Evolutionary conservation across 2,329 filamentous ascomycete species (phyloP), one percentile per base, ranked within the genome.

Genomic region (Aspergillus sp.): DNA sequence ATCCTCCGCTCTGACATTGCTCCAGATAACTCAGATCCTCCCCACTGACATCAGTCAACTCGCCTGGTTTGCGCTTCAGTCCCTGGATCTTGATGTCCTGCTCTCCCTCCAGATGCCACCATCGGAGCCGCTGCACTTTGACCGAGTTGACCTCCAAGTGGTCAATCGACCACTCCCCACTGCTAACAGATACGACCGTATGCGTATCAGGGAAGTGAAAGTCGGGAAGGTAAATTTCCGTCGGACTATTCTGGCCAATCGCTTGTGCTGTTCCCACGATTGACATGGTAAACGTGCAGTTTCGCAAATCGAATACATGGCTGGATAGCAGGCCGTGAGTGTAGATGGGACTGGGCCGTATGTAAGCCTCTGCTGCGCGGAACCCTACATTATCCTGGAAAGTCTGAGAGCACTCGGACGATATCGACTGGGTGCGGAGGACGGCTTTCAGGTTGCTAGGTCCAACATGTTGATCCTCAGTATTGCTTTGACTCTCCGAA

Each of bases 21-120:
- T 93, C 89, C 64, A 96, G 72, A 70, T 96, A 97, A 0, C 88
- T 88, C 20, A 85, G 83, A 46, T 91, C 89, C 53, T 91, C 88
- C 4, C 84, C 84, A 3, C 80, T 81, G 1, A 81, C 84, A 41
- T 61, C 64, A 2, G 62, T 49, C 49, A 63, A 48, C 6, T 69
- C 64, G 2, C 70, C 69, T 4, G 65, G 69, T 61, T 80, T 86
- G 62, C 87, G 82, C 62, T 88, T 84, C 17, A 89, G 75, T 0
- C 94, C 94, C 17, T 82, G 86, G 7, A 97, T 80, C 56, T 82
- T 88, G 50, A 99, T 79, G 45, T 77, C 85, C 73, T 97, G 93
- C 60, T 91, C 85, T 2, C 93, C 94, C 51, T 88, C 87, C 1
- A 84, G 84, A 73, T 99, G 92, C 92, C 93, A 97, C 94, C 94